Conservation (phyloP, 345 rosid species). For the Erodium maritimum region DNA sequence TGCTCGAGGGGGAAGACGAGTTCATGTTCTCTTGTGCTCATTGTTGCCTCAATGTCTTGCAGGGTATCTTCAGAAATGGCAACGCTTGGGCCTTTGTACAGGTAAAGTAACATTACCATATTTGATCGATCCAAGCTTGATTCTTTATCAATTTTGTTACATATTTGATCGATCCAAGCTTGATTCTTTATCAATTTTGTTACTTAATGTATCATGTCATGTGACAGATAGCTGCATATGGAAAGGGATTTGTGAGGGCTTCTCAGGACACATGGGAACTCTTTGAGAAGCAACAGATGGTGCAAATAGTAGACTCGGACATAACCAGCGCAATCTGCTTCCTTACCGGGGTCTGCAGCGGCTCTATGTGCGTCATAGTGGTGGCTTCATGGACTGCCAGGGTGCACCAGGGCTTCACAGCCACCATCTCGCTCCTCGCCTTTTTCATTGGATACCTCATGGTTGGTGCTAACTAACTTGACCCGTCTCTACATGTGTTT, state of each 20-base stretch:
- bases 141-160: background rate
- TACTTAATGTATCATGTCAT: too few relatives aligned
- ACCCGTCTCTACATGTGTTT: background rate
- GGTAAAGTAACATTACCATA: too few relatives aligned
- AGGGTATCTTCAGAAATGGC: constrained; percentile 66
- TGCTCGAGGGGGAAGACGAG: constrained; percentile 96
- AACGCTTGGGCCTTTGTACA: constrained; percentile 99
- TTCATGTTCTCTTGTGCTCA: constrained; percentile 99
- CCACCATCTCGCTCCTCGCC: constrained; percentile 63
- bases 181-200: too few relatives aligned
- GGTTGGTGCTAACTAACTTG: constrained; percentile 34
- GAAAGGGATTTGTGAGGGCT: constrained; percentile 91
- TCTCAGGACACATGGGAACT: constrained; percentile 86
- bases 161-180: too few relatives aligned
- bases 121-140: too few relatives aligned
- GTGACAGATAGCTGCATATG: constrained; percentile 75
- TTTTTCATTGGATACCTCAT: constrained; percentile 83
- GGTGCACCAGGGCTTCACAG: constrained; percentile 55
- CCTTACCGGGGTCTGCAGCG: constrained; percentile 90
- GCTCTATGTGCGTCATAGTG: constrained; percentile 70
- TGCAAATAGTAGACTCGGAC: constrained; percentile 58
- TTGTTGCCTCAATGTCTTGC: constrained; percentile 78
- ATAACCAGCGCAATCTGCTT: constrained; percentile 91
- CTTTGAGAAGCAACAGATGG: constrained; percentile 51
- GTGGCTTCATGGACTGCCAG: constrained; percentile 74